phyloP scores from a whole-genome alignment of 73 alveolate species.

The Tetrahymena borealis region DNA sequence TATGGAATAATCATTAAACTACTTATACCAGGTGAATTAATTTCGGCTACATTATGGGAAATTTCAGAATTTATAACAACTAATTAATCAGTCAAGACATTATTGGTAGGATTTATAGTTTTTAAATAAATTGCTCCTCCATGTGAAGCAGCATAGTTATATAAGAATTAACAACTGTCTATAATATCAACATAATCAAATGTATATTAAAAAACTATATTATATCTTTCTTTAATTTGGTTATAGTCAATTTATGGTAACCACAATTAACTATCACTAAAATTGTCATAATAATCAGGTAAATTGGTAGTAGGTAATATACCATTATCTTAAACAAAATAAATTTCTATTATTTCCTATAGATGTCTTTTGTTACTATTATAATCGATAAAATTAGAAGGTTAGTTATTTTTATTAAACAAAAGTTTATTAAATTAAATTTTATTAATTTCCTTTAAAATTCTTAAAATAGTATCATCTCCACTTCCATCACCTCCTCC shows the following conservation, averaged over 20 bases:
- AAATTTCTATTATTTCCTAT: too few relatives aligned
- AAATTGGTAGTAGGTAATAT: too few relatives aligned
- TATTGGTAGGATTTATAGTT: neutral
- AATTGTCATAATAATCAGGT: neutral
- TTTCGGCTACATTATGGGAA: neutral
- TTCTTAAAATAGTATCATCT: too few relatives aligned
- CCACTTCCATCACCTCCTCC: too few relatives aligned
- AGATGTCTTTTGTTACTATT: too few relatives aligned
- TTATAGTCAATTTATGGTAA: neutral
- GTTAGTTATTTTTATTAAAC: too few relatives aligned
- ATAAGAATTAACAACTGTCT: neutral
- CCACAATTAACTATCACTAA: neutral
- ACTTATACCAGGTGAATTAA: neutral
- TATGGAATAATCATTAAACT: neutral
- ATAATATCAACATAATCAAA: neutral
- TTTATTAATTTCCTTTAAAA: too few relatives aligned
- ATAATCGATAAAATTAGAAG: too few relatives aligned
- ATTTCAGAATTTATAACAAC: neutral
- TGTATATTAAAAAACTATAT: neutral
- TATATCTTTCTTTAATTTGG: neutral
- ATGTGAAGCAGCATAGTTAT: neutral
- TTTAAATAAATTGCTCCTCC: neutral
- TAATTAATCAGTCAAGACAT: neutral
- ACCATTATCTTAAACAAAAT: too few relatives aligned
- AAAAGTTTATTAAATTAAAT: too few relatives aligned